phyloP scores from a whole-genome alignment of 768 basidiomycete genomes.

The Auricularia sp. region DNA sequence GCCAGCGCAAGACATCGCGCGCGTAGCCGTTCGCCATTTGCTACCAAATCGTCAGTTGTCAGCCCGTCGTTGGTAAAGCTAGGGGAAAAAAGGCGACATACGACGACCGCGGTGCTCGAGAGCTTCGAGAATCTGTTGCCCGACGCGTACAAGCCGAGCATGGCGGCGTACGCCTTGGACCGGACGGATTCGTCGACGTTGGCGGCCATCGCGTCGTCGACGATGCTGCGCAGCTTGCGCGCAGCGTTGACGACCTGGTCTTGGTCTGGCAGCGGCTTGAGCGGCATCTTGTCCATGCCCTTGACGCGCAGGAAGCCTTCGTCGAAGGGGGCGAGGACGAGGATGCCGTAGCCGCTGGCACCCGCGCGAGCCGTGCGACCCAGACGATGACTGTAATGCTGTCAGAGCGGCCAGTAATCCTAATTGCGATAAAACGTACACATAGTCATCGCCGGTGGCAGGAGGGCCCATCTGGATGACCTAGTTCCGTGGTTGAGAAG shows the following conservation, averaged over 20 bases:
- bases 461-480: conserved; percentile 40
- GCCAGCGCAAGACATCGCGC: conserved; percentile 13
- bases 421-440: conserved; percentile 16
- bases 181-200: conserved; percentile 23
- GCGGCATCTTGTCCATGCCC: conserved; percentile 31
- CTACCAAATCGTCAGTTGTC: conserved; percentile 18
- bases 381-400: conserved; percentile 28
- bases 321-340: conserved; percentile 47
- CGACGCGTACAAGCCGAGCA: conserved; percentile 14
- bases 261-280: conserved; percentile 24
- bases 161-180: conserved; percentile 41
- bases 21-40: conserved; percentile 27
- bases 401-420: not conserved
- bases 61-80: conserved; percentile 25
- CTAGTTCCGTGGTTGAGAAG: too few relatives aligned
- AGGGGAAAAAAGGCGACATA: conserved; percentile 50
- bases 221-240: conserved; percentile 3
- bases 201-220: conserved; percentile 20
- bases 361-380: conserved; percentile 35
- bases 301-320: conserved; percentile 34
- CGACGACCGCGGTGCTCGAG: conserved; percentile 15
- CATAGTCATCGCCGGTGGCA: conserved; percentile 25
- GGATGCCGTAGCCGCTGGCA: conserved; percentile 36
- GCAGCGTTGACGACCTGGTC: not conserved
- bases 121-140: not conserved